Base-by-base conservation (phyloP, 805 yeast genomes). In the Pichia thaimueangensis region DNA sequence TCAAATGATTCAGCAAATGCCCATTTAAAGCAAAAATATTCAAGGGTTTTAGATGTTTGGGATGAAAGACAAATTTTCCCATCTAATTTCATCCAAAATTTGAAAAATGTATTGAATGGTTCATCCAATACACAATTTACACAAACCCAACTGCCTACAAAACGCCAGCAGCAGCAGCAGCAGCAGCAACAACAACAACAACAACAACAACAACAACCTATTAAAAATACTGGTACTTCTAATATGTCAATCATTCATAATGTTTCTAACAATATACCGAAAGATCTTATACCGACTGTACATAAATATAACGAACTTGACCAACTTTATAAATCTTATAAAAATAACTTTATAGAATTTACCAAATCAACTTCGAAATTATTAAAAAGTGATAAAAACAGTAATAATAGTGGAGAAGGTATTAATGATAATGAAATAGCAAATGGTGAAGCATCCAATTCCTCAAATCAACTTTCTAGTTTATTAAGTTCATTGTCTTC, bases 21-120 rank as follows among this genome's bases (percentile, higher is more conserved):
- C 2, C 41, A 55, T 11, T 57, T 64, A 8, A 58, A 61, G 35
- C 61, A 67, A 10, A 76, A 72, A 47, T 67, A 76, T 17, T 65
- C 61, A 25, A 67, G 82, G 40, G 67, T 78, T 21, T 61, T 80
- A 5, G 68, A 64, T 37, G 80, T 80, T 12, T 77, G 86, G 82
- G 67, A 65, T 39, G 76, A 78, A 33, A 58, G 86, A 39, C 54
- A 54, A 13, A 70, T 80, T 1, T 78, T 74, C 49, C 51, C 59
- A 12, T 43, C 44, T 2, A 30, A 43, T 4, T 47, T 51, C 35
- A 52, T 58, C 15, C 48, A 47, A 3, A 42, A 38, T 11, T 47
- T 58, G 28, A 23, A 15, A 13, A 32, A 21, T 27, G 28, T 27
- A 2, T 39, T 44, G 17, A 37, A 40, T 13, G 16, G 28, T 5